Conservation (phyloP, 2,329 filamentous ascomycete genomes). For the Fusarium sp. region DNA sequence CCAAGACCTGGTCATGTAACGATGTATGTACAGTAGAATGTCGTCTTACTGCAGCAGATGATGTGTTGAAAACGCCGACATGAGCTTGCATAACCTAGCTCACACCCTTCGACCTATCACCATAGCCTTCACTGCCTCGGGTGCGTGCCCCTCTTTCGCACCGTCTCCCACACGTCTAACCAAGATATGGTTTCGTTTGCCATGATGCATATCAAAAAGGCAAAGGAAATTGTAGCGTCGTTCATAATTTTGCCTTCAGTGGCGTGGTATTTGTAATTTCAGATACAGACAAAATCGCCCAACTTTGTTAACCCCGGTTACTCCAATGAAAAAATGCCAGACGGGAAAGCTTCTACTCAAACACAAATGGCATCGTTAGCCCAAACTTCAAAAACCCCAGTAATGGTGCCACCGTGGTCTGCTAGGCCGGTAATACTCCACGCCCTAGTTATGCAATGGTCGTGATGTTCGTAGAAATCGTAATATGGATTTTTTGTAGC, state of each 20-base stretch:
- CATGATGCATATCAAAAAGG: background rate
- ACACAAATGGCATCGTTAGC: conserved; percentile 32
- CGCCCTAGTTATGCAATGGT: conserved; percentile 41
- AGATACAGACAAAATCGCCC: conserved; percentile 33
- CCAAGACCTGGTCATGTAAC: conserved; percentile 6
- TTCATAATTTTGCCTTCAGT: conserved; percentile 34
- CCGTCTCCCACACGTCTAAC: conserved; percentile 2
- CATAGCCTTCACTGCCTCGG: conserved; percentile 13
- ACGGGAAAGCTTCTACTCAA: conserved; percentile 35
- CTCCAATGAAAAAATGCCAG: conserved; percentile 37
- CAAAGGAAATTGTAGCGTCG: conserved; percentile 1
- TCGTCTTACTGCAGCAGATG: conserved; percentile 37
- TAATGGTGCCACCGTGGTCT: conserved; percentile 38
- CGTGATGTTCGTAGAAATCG: conserved; percentile 44
- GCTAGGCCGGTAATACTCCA: conserved; percentile 41
- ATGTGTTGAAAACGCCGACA: conserved; percentile 24
- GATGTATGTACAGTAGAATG: background rate
- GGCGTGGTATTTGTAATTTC: conserved; percentile 40
- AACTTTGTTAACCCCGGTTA: conserved; percentile 37
- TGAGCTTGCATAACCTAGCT: conserved; percentile 26
- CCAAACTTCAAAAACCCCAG: conserved; percentile 38
- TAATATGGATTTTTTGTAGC: conserved; percentile 32
- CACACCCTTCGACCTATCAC: conserved; percentile 27
- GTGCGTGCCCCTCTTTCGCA: conserved; percentile 27
- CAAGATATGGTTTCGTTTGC: background rate